phyloP scores from a whole-genome alignment of 2,329 filamentous ascomycete genomes.

The Rhynchosporium secalis region DNA sequence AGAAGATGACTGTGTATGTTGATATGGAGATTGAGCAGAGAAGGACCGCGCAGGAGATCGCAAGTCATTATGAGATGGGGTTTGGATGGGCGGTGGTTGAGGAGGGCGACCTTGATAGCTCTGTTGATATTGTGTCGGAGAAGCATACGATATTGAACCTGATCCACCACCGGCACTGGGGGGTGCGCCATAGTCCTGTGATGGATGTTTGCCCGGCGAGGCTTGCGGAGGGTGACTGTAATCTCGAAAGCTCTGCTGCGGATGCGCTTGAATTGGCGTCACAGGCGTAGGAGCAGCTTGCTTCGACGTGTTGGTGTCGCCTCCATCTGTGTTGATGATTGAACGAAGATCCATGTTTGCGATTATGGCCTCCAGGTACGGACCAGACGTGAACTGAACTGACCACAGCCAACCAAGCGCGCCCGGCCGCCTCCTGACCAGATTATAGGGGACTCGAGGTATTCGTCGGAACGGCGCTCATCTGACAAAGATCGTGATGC shows the following conservation, averaged over 20 bases:
- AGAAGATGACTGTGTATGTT: conserved; percentile 38
- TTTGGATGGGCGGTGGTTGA: conserved; percentile 46
- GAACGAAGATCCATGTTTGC: conserved; percentile 53
- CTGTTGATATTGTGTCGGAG: conserved; percentile 38
- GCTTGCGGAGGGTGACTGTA: conserved; percentile 36
- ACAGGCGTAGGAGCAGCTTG: conserved; percentile 37
- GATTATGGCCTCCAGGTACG: conserved; percentile 30
- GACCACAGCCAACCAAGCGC: conserved; percentile 23
- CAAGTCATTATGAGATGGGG: conserved; percentile 42
- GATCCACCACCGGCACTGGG: conserved; percentile 14
- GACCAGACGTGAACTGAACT: conserved; percentile 4
- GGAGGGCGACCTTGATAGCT: conserved; percentile 38
- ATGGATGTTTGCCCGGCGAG: conserved; percentile 38
- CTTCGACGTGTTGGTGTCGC: conserved; percentile 28
- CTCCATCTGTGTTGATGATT: conserved; percentile 49
- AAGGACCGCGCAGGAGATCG: conserved; percentile 45
- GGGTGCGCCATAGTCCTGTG: conserved; percentile 38
- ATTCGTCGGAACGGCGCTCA: conserved; percentile 26
- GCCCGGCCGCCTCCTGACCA: conserved; percentile 21
- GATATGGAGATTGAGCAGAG: conserved; percentile 40
- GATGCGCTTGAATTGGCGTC: conserved; percentile 37
- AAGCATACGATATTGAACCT: conserved; percentile 34
- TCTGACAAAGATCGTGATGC: conserved; percentile 27
- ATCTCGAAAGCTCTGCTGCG: conserved; percentile 38
- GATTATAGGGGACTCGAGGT: conserved; percentile 31